Evolutionary conservation across 192 early-diverging fungal species (phyloP).

Genomic region (Helicostylum pulchrum): DNA sequence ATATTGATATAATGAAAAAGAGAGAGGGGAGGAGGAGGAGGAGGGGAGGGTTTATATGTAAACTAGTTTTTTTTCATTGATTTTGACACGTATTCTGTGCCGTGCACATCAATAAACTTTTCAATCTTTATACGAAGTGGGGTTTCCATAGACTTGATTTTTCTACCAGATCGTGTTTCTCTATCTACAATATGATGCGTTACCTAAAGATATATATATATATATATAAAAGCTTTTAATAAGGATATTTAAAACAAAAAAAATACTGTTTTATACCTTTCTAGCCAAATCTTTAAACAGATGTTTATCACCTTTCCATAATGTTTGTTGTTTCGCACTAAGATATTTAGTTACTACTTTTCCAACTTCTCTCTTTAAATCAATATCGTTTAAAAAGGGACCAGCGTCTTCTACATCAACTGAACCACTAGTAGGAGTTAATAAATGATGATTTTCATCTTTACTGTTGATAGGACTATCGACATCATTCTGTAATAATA

Average conservation of each 20-base stretch:
- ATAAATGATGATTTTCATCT: neutral
- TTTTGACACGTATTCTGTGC: constrained; percentile 21
- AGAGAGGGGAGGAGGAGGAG: no score
- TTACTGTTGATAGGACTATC: neutral
- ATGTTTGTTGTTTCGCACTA: constrained; percentile 45
- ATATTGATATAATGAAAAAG: no score
- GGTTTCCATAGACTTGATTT: constrained; percentile 36
- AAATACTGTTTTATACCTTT: constrained; percentile 31
- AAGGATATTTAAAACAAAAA: neutral
- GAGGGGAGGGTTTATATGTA: no score
- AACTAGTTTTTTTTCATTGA: neutral
- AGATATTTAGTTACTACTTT: constrained; percentile 31
- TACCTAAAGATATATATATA: constrained; percentile 40
- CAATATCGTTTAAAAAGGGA: constrained; percentile 11
- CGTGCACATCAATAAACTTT: constrained; percentile 42
- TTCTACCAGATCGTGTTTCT: constrained; percentile 42
- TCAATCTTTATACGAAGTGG: constrained; percentile 47
- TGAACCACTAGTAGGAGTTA: constrained; percentile 16
- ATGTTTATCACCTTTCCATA: constrained; percentile 42
- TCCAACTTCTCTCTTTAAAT: constrained; percentile 31
- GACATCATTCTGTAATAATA: neutral
- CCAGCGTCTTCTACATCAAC: constrained; percentile 2
- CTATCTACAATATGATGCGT: constrained; percentile 52
- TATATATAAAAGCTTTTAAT: neutral
- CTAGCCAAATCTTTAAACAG: constrained; percentile 51